Evolutionary conservation across 1,139 yeast genomes (phyloP).

Genomic region (Geotrichum europaeum): DNA sequence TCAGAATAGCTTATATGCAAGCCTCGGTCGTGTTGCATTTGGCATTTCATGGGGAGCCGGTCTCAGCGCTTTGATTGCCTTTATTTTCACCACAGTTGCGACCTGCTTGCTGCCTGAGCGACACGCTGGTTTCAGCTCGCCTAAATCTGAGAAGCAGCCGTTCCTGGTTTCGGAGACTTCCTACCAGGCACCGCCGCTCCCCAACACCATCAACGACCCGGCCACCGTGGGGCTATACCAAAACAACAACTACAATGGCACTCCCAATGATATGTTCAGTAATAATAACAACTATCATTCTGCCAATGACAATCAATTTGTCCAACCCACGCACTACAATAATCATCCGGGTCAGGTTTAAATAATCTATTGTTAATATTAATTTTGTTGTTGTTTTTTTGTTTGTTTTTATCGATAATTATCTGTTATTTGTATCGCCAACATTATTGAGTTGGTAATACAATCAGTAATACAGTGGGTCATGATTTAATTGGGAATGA

Average conservation of each 20-base stretch:
- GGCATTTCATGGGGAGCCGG: conserved; percentile 14
- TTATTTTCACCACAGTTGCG: not conserved
- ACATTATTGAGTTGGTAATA: too few relatives aligned
- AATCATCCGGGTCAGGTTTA: not conserved
- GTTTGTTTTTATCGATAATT: too few relatives aligned
- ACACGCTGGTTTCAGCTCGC: not conserved
- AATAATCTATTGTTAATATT: not conserved
- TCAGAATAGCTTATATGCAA: not conserved
- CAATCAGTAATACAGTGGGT: too few relatives aligned
- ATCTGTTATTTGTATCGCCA: too few relatives aligned
- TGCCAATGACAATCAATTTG: conserved; percentile 5
- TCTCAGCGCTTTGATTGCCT: conserved; percentile 4
- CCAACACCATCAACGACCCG: not conserved
- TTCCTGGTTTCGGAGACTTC: conserved; percentile 1
- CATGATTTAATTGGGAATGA: too few relatives aligned
- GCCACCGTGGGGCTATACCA: not conserved
- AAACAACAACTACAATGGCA: not conserved
- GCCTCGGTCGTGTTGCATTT: conserved; percentile 1
- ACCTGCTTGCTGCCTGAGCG: not conserved
- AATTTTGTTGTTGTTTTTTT: not conserved
- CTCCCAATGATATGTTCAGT: conserved; percentile 4
- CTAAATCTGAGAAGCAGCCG: conserved; percentile 9
- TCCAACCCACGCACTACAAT: conserved; percentile 8
- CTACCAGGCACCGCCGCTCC: not conserved
- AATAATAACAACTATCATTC: not conserved